Base-by-base conservation (phyloP, 257 asterid genomes). In the Verbascum thapsus region DNA sequence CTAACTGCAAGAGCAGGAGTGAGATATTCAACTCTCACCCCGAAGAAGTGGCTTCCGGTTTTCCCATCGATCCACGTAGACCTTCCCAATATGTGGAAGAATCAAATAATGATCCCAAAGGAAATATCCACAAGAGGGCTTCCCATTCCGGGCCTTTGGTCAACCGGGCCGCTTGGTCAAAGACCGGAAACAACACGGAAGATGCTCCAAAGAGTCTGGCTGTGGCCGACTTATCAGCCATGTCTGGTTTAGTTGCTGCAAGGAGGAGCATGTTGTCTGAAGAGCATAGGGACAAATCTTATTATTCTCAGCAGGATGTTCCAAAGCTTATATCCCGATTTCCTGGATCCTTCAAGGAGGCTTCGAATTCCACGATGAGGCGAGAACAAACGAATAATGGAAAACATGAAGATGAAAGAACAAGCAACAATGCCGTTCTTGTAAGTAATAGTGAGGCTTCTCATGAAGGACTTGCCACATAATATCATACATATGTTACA, bases 111-210 rank as follows among this genome's bases (percentile, higher is more conserved):
- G 85, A 77, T 62, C 75, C 83, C 41, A 82, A 74, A 2, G 80
- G 75, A 19, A 82, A 72, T 68, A 66, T 68, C 63, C 95, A 82
- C 63, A 82, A 83, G 70, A 72, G 97, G 61, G 94, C 84, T 48
- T 87, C 99, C 15, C 96, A 92, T 78, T 92, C 99, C 0, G 99
- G 99, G 67, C 99, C 99, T 53, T 66, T 91, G 76, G 88, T 81
- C 42, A 86, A 88, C 60, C 85, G 92, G 58, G 96, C 96, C 34
- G 83, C 99, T 67, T 85, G 92, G 95, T 71, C 83, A 19, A 88
- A 85, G 77, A 69, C 89, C 4, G 90, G 94, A 49, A 89, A 85
- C 80, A 87, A 71, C 71, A 68, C 58, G 32, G 95, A 87, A 74
- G 94, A 85, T 11, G 86, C 84, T 61, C 87, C 89, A 6, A 86